Evolutionary conservation across 2,329 filamentous ascomycete genomes (phyloP).

Genomic region (Aspergillus sp.): DNA sequence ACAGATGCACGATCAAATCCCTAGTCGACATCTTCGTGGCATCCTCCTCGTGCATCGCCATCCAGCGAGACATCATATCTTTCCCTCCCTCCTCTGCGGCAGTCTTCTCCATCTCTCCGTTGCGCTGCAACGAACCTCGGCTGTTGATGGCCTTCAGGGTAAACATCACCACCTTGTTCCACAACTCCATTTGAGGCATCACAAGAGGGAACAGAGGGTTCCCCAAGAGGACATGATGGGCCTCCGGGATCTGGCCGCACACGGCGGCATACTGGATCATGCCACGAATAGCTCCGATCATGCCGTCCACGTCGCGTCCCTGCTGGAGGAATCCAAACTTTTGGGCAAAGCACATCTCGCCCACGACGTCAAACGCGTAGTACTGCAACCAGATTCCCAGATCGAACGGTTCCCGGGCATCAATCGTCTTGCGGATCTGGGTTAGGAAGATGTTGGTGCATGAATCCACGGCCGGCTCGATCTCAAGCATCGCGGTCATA

Average conservation of each 20-base stretch:
- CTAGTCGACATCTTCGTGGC: constrained; percentile 48
- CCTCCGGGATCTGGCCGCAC: background rate
- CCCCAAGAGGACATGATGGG: constrained; percentile 6
- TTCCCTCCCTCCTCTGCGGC: background rate
- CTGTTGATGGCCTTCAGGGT: constrained; percentile 34
- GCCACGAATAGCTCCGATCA: constrained; percentile 59
- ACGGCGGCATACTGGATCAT: background rate
- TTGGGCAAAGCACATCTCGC: constrained; percentile 74
- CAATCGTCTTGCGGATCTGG: background rate
- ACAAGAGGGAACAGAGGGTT: constrained; percentile 31
- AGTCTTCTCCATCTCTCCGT: background rate
- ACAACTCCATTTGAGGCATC: constrained; percentile 35
- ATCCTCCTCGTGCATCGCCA: constrained; percentile 13
- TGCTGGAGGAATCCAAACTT: constrained; percentile 73
- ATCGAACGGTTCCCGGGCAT: constrained; percentile 2
- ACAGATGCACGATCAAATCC: constrained; percentile 66
- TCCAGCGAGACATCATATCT: constrained; percentile 55
- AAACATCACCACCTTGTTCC: constrained; percentile 34
- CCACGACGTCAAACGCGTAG: constrained; percentile 79
- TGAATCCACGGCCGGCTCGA: constrained; percentile 26
- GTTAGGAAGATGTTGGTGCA: constrained; percentile 11
- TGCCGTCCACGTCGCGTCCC: constrained; percentile 72
- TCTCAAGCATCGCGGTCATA: constrained; percentile 27
- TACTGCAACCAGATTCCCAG: constrained; percentile 65
- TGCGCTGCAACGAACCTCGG: constrained; percentile 16